Conservation (phyloP, 345 rosid species). For the Populus davidiana region DNA sequence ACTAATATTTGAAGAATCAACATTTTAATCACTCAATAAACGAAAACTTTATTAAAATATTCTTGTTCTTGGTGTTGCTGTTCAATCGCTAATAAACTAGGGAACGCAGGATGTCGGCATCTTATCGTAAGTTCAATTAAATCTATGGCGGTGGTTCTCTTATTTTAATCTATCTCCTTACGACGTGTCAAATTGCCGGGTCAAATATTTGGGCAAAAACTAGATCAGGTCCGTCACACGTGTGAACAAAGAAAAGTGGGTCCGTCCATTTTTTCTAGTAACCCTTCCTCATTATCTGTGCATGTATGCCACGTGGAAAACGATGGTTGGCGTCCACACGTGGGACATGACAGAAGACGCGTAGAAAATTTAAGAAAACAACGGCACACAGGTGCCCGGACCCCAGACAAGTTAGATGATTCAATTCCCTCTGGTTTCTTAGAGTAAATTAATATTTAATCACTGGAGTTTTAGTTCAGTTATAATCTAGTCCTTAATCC, state of each 20-base stretch:
- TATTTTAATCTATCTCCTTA: not conserved
- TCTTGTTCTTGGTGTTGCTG: too few species aligned
- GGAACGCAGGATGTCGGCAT: not conserved
- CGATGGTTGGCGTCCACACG: constrained; percentile 22
- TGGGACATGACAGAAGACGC: constrained; percentile 33
- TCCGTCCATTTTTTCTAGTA: not conserved
- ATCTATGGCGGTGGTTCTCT: not conserved
- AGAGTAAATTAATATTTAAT: not conserved
- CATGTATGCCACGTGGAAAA: constrained; percentile 35
- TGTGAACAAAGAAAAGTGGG: constrained; percentile 30
- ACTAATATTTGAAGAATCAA: too few species aligned
- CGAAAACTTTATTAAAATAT: too few species aligned
- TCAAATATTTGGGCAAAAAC: constrained; percentile 12
- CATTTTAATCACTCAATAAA: not conserved
- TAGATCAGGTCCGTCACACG: constrained; percentile 7
- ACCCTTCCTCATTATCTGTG: not conserved
- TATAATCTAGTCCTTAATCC: not conserved
- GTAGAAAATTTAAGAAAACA: constrained; percentile 10
- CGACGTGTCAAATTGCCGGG: not conserved
- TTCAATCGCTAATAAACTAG: not conserved
- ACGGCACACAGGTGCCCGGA: constrained; percentile 13
- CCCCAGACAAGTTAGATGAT: not conserved
- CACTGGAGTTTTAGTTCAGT: not conserved
- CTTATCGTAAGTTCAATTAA: not conserved
- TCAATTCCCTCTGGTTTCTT: not conserved